Base-by-base conservation (phyloP, 1,139 yeast genomes). In the Magnusiomyces paraingens region DNA sequence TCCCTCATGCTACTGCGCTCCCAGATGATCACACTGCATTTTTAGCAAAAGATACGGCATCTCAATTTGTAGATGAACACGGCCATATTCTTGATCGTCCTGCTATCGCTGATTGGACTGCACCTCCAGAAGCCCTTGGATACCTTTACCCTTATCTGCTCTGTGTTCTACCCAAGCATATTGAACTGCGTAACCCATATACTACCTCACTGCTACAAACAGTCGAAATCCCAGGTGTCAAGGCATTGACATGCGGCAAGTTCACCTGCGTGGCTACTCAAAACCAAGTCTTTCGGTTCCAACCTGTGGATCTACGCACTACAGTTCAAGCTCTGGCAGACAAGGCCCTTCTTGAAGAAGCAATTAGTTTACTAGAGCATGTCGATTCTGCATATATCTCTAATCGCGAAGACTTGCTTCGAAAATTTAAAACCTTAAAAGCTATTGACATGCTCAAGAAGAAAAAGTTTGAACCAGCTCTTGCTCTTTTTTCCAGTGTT, bases 401-500 rank as follows among this genome's bases (percentile, higher is more conserved):
- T 8, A 68, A 67, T 17, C 72, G 73, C 52, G 62, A 69, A 10
- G 43, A 70, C 14, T 35, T 67, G 55, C 60, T 80, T 21, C 62
- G 83, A 22, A 73, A 74, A n/a, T 66, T 79, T 41, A 75, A 80
- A 57, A 69, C 78, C 35, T 58, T 67, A 35, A 68, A 70, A 40
- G 84, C 79, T 0, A 61, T 66, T 2, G 60, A 63, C 2, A 59
- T 76, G 18, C 70, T 80, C 57, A 53, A 63, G 1, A 56, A 63
- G 2, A 66, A 65, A 12, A 60, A 70, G 4, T 73, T 68, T 52
- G 68, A 66, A 12, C 62, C 65, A n/a, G 74, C 84, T 0, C 68
- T 81, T 61, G 62, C 70, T 20, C 62, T 76, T 18, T 81, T 83
- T 55, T 73, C 77, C 2, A 77, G 76, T 39, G 80, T 74, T 52